phyloP scores from a whole-genome alignment of 164 flowering plant genomes.

The Vitis riparia region DNA sequence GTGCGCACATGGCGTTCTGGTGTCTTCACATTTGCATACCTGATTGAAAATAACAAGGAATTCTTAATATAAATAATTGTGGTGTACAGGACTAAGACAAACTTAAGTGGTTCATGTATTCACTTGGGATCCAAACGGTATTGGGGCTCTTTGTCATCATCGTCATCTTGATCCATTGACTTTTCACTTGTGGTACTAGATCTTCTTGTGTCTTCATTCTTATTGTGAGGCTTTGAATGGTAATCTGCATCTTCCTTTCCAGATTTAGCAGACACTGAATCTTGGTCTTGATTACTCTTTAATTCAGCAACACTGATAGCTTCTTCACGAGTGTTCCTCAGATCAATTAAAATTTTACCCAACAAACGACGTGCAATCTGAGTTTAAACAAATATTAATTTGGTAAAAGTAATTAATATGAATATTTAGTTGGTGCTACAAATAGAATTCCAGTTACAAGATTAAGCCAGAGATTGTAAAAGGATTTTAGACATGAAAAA shows the following conservation, averaged over 20 bases:
- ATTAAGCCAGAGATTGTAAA: too few species aligned
- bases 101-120: conserved; percentile 9
- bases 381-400: conserved; percentile 1
- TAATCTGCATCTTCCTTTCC: conserved; percentile 53
- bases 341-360: conserved; percentile 95
- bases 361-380: conserved; percentile 96
- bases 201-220: conserved; percentile 62
- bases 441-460: too few species aligned
- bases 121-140: conserved; percentile 97
- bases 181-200: conserved; percentile 64
- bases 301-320: conserved; percentile 86
- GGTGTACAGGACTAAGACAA: background rate
- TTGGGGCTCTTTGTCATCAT: conserved; percentile 92
- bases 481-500: too few species aligned
- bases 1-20: conserved; percentile 98
- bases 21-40: conserved; percentile 97
- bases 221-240: conserved; percentile 39
- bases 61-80: background rate
- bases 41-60: conserved; percentile 23
- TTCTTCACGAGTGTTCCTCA: conserved; percentile 95
- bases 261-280: conserved; percentile 21
- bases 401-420: too few species aligned
- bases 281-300: conserved; percentile 62
- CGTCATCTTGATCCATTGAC: conserved; percentile 89
- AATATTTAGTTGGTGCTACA: too few species aligned